Evolutionary conservation across 2,329 filamentous ascomycete species (phyloP).

Genomic region (Raffaelea arxii): DNA sequence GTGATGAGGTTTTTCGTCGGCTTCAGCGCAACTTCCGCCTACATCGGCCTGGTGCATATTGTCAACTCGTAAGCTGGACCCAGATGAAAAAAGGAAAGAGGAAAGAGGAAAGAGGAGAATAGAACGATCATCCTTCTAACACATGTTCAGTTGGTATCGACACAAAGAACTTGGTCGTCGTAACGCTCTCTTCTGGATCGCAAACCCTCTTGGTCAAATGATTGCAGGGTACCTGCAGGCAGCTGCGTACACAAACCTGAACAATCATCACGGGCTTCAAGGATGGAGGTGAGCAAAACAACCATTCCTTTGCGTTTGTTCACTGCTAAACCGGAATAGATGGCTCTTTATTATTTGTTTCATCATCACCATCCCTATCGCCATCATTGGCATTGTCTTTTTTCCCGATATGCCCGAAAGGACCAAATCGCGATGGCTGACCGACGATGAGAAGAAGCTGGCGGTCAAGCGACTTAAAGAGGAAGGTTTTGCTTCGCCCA

Average conservation of each 20-base stretch:
- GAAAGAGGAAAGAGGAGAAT: too few relatives aligned
- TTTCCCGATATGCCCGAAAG: conserved; percentile 28
- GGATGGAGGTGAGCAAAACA: conserved; percentile 38
- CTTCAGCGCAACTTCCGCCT: conserved; percentile 41
- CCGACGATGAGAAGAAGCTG: conserved; percentile 21
- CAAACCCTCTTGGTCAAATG: conserved; percentile 26
- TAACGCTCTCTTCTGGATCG: conserved; percentile 50
- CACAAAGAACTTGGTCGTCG: conserved; percentile 50
- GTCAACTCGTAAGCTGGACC: conserved; percentile 25
- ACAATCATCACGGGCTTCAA: conserved; percentile 35
- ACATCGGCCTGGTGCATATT: conserved; percentile 38
- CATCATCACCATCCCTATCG: conserved; percentile 44
- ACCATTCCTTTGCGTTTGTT: too few relatives aligned
- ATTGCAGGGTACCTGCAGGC: conserved; percentile 33
- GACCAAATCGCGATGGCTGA: conserved; percentile 26
- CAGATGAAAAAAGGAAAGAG: too few relatives aligned
- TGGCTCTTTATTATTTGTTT: conserved; percentile 48
- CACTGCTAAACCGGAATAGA: neutral
- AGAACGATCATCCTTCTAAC: neutral
- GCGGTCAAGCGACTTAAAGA: conserved; percentile 22
- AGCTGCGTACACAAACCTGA: conserved; percentile 42
- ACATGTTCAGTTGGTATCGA: conserved; percentile 41
- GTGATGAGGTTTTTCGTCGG: conserved; percentile 44
- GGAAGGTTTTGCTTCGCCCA: conserved; percentile 21
- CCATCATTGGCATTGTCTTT: conserved; percentile 38